These are phyloP conservation scores for Guyanaporus albipodus DNA, from an alignment of 768 basidiomycete genomes.

Conservation along the genomic window DNA sequence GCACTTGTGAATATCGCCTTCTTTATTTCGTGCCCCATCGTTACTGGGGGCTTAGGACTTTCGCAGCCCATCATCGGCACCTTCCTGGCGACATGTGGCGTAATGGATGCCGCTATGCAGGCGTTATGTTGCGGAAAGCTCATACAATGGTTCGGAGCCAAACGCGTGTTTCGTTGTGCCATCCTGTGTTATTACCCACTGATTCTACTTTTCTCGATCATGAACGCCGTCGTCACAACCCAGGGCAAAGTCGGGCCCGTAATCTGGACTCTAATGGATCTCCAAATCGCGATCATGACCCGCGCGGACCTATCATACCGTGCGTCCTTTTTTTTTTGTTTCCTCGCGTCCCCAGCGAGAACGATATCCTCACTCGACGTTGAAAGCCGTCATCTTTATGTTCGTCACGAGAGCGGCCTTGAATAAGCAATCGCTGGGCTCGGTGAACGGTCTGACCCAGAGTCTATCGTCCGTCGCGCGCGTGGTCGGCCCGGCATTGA, in stretches of 20 bases:
- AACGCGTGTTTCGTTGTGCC: slow-evolving; percentile 37
- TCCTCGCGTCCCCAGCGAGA: not conserved
- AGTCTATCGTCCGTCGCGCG: slow-evolving; percentile 43
- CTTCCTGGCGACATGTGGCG: slow-evolving; percentile 34
- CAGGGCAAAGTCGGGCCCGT: slow-evolving; percentile 29
- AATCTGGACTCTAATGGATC: slow-evolving; percentile 36
- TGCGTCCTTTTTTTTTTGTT: too few species aligned
- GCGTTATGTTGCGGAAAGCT: slow-evolving; percentile 38
- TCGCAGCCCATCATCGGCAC: slow-evolving; percentile 39
- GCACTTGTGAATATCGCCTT: slow-evolving; percentile 41
- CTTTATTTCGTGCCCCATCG: slow-evolving; percentile 36
- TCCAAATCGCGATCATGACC: slow-evolving; percentile 23
- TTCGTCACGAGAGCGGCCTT: slow-evolving; percentile 52
- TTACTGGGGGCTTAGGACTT: slow-evolving; percentile 41
- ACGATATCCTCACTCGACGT: not conserved
- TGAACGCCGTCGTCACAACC: slow-evolving; percentile 36
- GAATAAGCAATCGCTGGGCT: slow-evolving; percentile 47
- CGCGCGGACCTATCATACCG: slow-evolving; percentile 43
- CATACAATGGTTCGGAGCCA: slow-evolving; percentile 39
- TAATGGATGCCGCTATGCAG: slow-evolving; percentile 38
- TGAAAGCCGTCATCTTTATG: slow-evolving; percentile 45
- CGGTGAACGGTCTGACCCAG: slow-evolving; percentile 54
- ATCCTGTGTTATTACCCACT: slow-evolving; percentile 37
- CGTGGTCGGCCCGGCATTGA: slow-evolving; percentile 46
- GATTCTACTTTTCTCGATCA: slow-evolving; percentile 41